Evolutionary conservation across 345 rosid genomes (phyloP), one percentile per base, ranked within the genome.

Genomic region (Lepidium didymum): DNA sequence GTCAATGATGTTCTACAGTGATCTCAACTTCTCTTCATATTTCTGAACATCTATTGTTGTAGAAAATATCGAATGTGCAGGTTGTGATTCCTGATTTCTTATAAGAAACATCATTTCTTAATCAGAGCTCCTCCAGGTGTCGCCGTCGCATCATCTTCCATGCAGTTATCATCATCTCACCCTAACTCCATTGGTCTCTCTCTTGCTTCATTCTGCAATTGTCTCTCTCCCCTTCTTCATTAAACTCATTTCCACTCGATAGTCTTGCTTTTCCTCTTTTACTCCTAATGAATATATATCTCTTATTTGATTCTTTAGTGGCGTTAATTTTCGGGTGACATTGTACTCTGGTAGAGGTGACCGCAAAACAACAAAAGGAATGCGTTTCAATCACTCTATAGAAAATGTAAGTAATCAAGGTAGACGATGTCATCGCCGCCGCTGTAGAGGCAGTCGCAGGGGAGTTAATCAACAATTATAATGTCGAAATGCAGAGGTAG

Each of bases 261-360:
- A 69, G 9, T 34, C 1, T 29, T 81, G 35, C 19, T 70, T 54
- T 75, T 51, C 23, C 29, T 67, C 16, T 75, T 79, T 84, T 58
- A 64, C 52, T 41, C 3, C 2, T 5, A 3, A n/a, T 6, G 31
- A 6, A 18, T 10, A 16, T 29, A 35, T 34, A 19, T 19, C n/a
- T 16, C 2, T 47, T 8, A 49, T 8, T 56, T 13, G 23, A 9
- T 7, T 40, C 40, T 7, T 59, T 25, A 42, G 68, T 10, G 59
- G 62, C 6, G 15, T 74, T 44, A 18, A 12, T 16, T 36, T 16
- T 19, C 50, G 0, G 34, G 11, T 34, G 8, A 6, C 79, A 87
- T 97, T 93, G 56, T 80, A 80, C 55, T 88, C 94, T 56, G 96
- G 98, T 5, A 68, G 97, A 73, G 98, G 97, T 40, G 97, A 93